Conservation (phyloP, 768 basidiomycete genomes). For the Hypholoma sublateritium region DNA sequence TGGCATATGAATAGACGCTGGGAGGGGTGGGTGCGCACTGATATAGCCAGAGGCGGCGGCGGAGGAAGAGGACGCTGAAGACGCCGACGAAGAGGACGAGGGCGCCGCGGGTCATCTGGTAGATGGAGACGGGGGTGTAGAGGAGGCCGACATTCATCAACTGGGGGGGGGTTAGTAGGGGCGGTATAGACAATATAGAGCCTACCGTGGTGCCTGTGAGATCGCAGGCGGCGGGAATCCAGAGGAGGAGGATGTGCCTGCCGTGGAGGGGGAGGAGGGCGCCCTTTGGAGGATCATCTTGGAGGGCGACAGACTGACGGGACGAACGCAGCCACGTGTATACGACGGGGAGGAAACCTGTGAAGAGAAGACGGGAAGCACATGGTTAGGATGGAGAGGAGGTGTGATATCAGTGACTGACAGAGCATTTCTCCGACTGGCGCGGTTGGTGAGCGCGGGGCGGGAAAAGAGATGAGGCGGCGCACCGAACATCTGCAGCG, state of each 20-base stretch:
- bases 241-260: slow-evolving; percentile 73
- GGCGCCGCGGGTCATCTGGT: slow-evolving; percentile 94
- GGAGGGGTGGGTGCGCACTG: slow-evolving; percentile 58
- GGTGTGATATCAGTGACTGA: slow-evolving; percentile 40
- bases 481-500: slow-evolving; percentile 86
- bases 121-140: slow-evolving; percentile 95
- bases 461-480: slow-evolving; percentile 13
- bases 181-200: slow-evolving; percentile 27
- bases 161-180: slow-evolving; percentile 24
- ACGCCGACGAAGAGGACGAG: slow-evolving; percentile 93
- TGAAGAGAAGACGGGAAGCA: slow-evolving; percentile 4
- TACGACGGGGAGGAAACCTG: slow-evolving; percentile 84
- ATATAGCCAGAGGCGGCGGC: slow-evolving; percentile 81
- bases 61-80: slow-evolving; percentile 89
- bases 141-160: slow-evolving; percentile 96
- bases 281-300: slow-evolving; percentile 40
- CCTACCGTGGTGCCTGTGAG: slow-evolving; percentile 88
- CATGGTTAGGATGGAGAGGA: slow-evolving; percentile 19
- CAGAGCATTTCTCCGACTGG: slow-evolving; percentile 93
- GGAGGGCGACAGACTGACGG: slow-evolving; percentile 52
- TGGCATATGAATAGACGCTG: no score
- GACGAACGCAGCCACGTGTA: slow-evolving; percentile 62
- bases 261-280: slow-evolving; percentile 54
- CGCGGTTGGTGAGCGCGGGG: slow-evolving; percentile 25
- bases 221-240: slow-evolving; percentile 89